Conservation (phyloP, 1,284 basidiomycete genomes). For the Tremellales sp. region DNA sequence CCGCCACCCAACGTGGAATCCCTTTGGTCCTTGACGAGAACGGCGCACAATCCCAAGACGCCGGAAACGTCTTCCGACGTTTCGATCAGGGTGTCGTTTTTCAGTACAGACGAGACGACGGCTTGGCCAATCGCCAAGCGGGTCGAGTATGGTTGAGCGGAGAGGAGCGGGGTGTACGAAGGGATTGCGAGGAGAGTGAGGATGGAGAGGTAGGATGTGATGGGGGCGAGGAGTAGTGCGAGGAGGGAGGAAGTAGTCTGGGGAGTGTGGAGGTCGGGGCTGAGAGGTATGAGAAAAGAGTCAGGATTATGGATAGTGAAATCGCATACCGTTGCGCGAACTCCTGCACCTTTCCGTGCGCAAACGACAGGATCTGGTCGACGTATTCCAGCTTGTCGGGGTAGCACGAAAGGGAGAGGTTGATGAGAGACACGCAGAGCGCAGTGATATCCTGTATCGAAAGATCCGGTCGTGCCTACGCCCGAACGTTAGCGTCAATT, state of each 20-base stretch:
- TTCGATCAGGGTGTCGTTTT: slow-evolving; percentile 90
- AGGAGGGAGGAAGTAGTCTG: slow-evolving; percentile 85
- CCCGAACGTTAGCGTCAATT: slow-evolving; percentile 6
- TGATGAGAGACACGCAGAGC: slow-evolving; percentile 84
- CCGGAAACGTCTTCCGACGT: slow-evolving; percentile 85
- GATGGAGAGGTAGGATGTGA: slow-evolving; percentile 89
- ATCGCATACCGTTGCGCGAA: slow-evolving; percentile 66
- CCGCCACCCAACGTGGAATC: slow-evolving; percentile 58
- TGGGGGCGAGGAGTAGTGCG: slow-evolving; percentile 80
- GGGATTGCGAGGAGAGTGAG: slow-evolving; percentile 89
- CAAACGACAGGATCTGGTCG: slow-evolving; percentile 85
- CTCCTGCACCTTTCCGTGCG: slow-evolving; percentile 77
- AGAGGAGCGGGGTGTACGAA: slow-evolving; percentile 74
- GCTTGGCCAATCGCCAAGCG: slow-evolving; percentile 86
- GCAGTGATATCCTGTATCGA: slow-evolving; percentile 94
- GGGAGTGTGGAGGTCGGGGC: slow-evolving; percentile 78
- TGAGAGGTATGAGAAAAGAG: slow-evolving; percentile 35
- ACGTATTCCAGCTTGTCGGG: slow-evolving; percentile 92
- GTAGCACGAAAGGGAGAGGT: slow-evolving; percentile 89
- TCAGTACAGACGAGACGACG: slow-evolving; percentile 83
- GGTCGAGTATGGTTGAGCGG: slow-evolving; percentile 79
- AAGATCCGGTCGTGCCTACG: slow-evolving; percentile 86
- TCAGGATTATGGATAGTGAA: background rate
- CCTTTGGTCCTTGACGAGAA: slow-evolving; percentile 81
- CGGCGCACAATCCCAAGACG: slow-evolving; percentile 82